These are phyloP conservation scores for Striga asiatica DNA, from an alignment of 257 asterid genomes.

Conservation along the genomic window DNA sequence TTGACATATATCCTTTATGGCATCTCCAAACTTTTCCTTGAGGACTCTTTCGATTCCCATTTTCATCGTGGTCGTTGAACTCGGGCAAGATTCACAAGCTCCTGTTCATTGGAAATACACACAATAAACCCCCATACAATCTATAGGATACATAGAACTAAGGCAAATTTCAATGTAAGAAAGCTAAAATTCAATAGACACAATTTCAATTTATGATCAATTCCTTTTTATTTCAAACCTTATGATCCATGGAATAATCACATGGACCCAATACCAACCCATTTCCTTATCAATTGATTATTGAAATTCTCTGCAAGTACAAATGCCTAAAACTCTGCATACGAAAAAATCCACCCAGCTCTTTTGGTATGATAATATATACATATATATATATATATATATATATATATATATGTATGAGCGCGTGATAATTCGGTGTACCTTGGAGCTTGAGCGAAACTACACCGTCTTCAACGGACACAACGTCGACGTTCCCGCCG, in stretches of 20 bases:
- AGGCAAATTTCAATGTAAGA: not conserved
- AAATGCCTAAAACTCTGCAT: too few relatives aligned
- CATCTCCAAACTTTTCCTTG: constrained; percentile 82
- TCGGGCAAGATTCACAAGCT: constrained; percentile 84
- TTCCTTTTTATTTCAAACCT: too few relatives aligned
- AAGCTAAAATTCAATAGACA: too few relatives aligned
- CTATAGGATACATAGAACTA: not conserved
- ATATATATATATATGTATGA: too few relatives aligned
- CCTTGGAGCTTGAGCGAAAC: constrained; percentile 85
- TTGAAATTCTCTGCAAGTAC: too few relatives aligned
- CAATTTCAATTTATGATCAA: too few relatives aligned
- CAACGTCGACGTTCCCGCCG: constrained; percentile 84
- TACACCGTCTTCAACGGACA: constrained; percentile 72
- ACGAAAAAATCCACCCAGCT: not conserved
- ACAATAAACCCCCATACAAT: constrained; percentile 1
- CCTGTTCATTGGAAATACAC: constrained; percentile 25
- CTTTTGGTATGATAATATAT: not conserved
- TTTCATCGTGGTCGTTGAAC: constrained; percentile 89
- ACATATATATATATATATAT: too few relatives aligned
- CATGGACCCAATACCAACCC: too few relatives aligned
- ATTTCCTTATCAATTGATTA: too few relatives aligned
- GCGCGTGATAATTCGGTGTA: constrained; percentile 1
- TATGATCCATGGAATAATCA: too few relatives aligned
- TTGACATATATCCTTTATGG: constrained; percentile 70
- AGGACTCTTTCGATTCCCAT: constrained; percentile 85